Evolutionary conservation across 495 filamentous ascomycete genomes (phyloP).

Genomic region (Trichoderma asperelloides): DNA sequence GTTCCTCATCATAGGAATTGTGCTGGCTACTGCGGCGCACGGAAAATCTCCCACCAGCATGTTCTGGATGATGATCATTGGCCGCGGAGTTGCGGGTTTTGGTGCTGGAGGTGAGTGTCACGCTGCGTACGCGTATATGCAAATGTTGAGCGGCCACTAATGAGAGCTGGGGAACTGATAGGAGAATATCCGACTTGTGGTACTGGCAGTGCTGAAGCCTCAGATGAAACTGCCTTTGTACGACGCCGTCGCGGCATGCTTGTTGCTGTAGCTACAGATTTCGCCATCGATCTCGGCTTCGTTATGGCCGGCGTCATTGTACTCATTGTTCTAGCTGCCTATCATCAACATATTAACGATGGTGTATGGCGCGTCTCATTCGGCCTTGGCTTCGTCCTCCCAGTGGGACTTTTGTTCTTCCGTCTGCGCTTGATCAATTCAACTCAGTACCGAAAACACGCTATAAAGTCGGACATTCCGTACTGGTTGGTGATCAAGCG

Average conservation of each 20-base stretch:
- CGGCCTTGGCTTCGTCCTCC: background rate
- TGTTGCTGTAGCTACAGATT: background rate
- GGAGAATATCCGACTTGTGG: constrained; percentile 33
- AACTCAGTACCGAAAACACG: background rate
- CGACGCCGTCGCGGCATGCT: background rate
- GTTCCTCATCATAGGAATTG: constrained; percentile 16
- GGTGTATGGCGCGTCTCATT: background rate
- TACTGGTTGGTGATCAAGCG: background rate
- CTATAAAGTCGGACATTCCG: background rate
- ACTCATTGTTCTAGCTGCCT: background rate
- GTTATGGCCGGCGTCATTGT: background rate
- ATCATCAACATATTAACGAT: background rate
- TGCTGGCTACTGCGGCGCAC: constrained; percentile 24
- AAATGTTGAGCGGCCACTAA: background rate
- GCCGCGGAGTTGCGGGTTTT: constrained; percentile 29
- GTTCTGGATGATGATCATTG: background rate
- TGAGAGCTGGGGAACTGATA: background rate
- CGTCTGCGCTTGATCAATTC: background rate
- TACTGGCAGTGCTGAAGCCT: constrained; percentile 30
- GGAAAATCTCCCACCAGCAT: constrained; percentile 16
- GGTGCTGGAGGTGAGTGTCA: constrained; percentile 26
- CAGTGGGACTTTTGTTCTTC: background rate
- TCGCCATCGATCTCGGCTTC: background rate
- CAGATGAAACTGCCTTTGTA: constrained; percentile 23
- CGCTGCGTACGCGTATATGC: background rate